Evolutionary conservation across 805 yeast genomes (phyloP).

Genomic region (Lachancea fermentati): DNA sequence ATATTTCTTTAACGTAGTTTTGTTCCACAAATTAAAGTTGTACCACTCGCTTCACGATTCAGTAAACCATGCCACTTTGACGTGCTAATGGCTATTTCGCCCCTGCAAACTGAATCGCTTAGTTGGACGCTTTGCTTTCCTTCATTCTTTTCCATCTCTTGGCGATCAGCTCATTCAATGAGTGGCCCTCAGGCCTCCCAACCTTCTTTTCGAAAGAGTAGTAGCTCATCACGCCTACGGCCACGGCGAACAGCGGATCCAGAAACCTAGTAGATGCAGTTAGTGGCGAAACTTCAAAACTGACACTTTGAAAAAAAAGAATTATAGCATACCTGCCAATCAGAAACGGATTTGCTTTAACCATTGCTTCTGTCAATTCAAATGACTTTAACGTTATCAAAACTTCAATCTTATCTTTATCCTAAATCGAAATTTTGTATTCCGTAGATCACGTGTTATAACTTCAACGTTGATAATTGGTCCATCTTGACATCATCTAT

Average conservation of each 20-base stretch:
- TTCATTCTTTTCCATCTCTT: slow-evolving; percentile 27
- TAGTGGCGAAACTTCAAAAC: not conserved
- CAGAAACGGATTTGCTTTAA: slow-evolving; percentile 14
- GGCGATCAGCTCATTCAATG: slow-evolving; percentile 46
- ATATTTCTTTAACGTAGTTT: too few relatives aligned
- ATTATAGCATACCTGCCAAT: slow-evolving; percentile 25
- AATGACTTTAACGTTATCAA: too few relatives aligned
- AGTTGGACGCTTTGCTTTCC: not conserved
- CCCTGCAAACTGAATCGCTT: too few relatives aligned
- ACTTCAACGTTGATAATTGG: too few relatives aligned
- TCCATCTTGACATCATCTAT: too few relatives aligned
- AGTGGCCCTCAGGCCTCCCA: slow-evolving; percentile 54
- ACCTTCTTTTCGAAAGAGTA: slow-evolving; percentile 56
- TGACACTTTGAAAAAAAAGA: not conserved
- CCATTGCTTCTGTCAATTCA: slow-evolving; percentile 7
- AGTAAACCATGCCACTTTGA: too few relatives aligned
- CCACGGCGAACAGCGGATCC: slow-evolving; percentile 62
- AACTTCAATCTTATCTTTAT: too few relatives aligned
- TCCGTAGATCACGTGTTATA: too few relatives aligned
- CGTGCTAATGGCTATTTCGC: too few relatives aligned
- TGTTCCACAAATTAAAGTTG: too few relatives aligned
- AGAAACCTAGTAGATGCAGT: slow-evolving; percentile 33
- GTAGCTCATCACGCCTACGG: slow-evolving; percentile 58
- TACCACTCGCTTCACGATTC: too few relatives aligned
- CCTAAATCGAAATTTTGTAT: too few relatives aligned